Evolutionary conservation across 2,329 filamentous ascomycete species (phyloP).

Genomic region (Botrytis medusae): DNA sequence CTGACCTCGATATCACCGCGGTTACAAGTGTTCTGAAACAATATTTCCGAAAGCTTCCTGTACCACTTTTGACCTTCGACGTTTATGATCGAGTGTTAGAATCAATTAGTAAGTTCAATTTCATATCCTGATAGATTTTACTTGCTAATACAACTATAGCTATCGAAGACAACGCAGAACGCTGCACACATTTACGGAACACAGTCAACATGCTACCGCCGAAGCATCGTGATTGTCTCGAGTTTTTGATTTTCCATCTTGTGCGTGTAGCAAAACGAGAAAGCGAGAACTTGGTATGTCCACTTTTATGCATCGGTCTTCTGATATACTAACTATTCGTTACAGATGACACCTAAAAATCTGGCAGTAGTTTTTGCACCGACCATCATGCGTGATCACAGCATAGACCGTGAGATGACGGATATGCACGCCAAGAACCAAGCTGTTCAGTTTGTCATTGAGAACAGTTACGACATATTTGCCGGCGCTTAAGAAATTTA

Average conservation of each 20-base stretch:
- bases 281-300: slow-evolving; percentile 75
- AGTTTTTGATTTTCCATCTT: slow-evolving; percentile 93
- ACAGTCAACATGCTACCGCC: slow-evolving; percentile 78
- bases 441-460: slow-evolving; percentile 88
- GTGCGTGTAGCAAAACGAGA: slow-evolving; percentile 81
- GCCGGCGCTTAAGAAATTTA: slow-evolving; percentile 29
- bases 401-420: slow-evolving; percentile 89
- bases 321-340: slow-evolving; percentile 34
- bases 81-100: slow-evolving; percentile 89
- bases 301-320: neutral
- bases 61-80: slow-evolving; percentile 85
- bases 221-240: slow-evolving; percentile 83
- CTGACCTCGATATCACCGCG: slow-evolving; percentile 90
- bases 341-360: slow-evolving; percentile 91
- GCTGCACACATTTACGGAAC: slow-evolving; percentile 68
- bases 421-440: slow-evolving; percentile 94
- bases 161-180: slow-evolving; percentile 63
- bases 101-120: slow-evolving; percentile 61
- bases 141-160: slow-evolving; percentile 47
- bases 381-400: slow-evolving; percentile 91
- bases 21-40: slow-evolving; percentile 96
- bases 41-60: slow-evolving; percentile 92
- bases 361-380: slow-evolving; percentile 96
- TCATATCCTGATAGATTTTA: neutral
- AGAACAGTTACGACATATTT: slow-evolving; percentile 84